phyloP scores from a whole-genome alignment of 2,329 filamentous ascomycete species.

The Monilinia fructicola region DNA sequence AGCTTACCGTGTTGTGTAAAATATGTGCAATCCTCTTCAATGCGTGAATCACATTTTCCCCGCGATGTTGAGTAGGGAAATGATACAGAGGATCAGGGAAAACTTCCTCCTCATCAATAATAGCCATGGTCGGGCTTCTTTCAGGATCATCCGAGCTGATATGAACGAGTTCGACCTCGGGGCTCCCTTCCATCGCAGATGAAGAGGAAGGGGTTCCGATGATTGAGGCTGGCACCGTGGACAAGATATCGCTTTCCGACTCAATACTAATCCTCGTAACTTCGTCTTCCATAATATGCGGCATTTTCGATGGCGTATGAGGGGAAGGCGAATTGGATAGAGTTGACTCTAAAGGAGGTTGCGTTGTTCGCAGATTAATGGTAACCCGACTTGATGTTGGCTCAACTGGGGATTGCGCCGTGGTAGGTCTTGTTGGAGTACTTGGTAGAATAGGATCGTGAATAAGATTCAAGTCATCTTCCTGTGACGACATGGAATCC shows the following conservation, averaged over 20 bases:
- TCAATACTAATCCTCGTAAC: conserved; percentile 36
- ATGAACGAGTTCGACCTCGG: conserved; percentile 37
- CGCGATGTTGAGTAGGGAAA: conserved; percentile 46
- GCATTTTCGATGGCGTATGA: conserved; percentile 39
- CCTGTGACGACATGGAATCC: conserved; percentile 27
- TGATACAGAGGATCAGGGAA: conserved; percentile 46
- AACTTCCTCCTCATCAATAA: conserved; percentile 36
- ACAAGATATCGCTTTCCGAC: conserved; percentile 38
- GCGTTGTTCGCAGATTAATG: conserved; percentile 57
- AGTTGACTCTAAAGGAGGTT: conserved; percentile 43
- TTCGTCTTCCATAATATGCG: conserved; percentile 27
- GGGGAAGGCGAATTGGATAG: conserved; percentile 49
- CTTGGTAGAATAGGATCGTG: conserved; percentile 37
- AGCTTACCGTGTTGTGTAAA: conserved; percentile 44
- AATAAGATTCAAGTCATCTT: conserved; percentile 39
- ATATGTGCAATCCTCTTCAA: conserved; percentile 37
- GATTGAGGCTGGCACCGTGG: conserved; percentile 31
- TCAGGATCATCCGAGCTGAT: conserved; percentile 36
- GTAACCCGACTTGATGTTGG: conserved; percentile 59
- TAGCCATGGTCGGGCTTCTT: conserved; percentile 36
- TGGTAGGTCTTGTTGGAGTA: conserved; percentile 38
- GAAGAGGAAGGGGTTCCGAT: conserved; percentile 39
- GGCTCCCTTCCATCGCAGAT: conserved; percentile 35
- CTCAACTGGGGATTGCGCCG: conserved; percentile 42
- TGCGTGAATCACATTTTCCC: conserved; percentile 30